These are phyloP conservation scores for Nannochloropsis gaditana DNA, from an alignment of 108 stramenopile species.

Conservation along the genomic window DNA sequence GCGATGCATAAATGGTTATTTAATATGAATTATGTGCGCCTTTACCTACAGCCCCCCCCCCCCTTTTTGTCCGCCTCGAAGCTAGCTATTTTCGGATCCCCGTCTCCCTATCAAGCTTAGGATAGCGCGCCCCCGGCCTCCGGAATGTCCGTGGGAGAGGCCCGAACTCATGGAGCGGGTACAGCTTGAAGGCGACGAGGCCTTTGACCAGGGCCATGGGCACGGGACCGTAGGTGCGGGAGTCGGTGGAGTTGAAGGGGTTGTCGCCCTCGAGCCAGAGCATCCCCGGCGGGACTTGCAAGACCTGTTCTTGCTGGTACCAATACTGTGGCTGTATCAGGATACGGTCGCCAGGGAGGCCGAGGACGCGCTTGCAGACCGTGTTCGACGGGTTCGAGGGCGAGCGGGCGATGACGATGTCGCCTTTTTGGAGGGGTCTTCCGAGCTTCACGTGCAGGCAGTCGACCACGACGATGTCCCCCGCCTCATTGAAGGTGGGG, in stretches of 20 bases:
- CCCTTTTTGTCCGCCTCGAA: no score
- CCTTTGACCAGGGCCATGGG: conserved; percentile 73
- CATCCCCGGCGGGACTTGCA: conserved; percentile 67
- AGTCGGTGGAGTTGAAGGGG: conserved; percentile 66
- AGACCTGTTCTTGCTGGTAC: conserved; percentile 34
- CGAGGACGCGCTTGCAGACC: conserved; percentile 80
- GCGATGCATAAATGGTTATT: no score
- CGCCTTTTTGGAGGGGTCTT: conserved; percentile 45
- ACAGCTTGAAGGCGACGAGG: conserved; percentile 68
- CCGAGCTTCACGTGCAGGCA: conserved; percentile 50
- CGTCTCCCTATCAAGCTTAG: neutral
- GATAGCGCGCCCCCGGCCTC: neutral
- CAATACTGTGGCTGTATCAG: conserved; percentile 47
- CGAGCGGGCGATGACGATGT: conserved; percentile 76
- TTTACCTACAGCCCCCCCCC: no score
- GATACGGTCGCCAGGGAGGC: conserved; percentile 73
- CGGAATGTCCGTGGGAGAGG: conserved; percentile 19
- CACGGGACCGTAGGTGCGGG: conserved; percentile 73
- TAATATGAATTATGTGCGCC: no score
- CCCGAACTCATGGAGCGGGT: conserved; percentile 59
- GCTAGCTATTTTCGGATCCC: neutral
- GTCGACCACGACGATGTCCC: conserved; percentile 72
- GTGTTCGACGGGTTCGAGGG: conserved; percentile 66
- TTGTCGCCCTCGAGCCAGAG: conserved; percentile 91
- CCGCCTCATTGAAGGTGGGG: conserved; percentile 65